Evolutionary conservation across 495 filamentous ascomycete genomes (phyloP).

Genomic region (Tuber microsphaerosporum): DNA sequence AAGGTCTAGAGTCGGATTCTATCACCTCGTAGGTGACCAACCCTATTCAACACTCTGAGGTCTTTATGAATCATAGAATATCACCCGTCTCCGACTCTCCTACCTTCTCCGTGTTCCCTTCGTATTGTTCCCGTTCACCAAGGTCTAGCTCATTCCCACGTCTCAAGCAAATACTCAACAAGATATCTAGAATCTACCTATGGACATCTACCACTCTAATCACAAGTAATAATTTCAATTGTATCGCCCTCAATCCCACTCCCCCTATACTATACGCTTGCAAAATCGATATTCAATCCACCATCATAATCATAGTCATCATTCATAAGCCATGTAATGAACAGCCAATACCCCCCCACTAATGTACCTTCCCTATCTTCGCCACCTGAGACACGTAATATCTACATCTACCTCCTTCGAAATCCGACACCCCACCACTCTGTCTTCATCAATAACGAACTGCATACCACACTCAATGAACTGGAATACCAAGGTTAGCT

Average conservation of each 20-base stretch:
- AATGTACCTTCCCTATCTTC: neutral
- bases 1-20: too few relatives aligned
- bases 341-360: neutral
- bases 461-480: conserved; percentile 64
- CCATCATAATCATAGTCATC: neutral
- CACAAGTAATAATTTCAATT: neutral
- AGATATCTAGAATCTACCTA: neutral
- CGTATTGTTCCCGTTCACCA: neutral
- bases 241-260: neutral
- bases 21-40: too few relatives aligned
- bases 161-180: neutral
- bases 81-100: neutral
- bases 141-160: neutral
- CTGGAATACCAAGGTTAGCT: neutral
- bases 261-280: neutral
- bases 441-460: conserved; percentile 57
- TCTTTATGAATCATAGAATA: neutral
- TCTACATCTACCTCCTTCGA: conserved; percentile 19
- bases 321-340: neutral
- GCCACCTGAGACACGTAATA: neutral
- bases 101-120: neutral
- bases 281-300: neutral
- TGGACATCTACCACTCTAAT: neutral
- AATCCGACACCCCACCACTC: conserved; percentile 48
- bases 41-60: neutral